A percentile compares a stretch with the other conserved stretches of the same genome.
Evolutionary conservation across 768 basidiomycete genomes (phyloP).

Genomic region (Boletus pseudo-olivaceus): DNA sequence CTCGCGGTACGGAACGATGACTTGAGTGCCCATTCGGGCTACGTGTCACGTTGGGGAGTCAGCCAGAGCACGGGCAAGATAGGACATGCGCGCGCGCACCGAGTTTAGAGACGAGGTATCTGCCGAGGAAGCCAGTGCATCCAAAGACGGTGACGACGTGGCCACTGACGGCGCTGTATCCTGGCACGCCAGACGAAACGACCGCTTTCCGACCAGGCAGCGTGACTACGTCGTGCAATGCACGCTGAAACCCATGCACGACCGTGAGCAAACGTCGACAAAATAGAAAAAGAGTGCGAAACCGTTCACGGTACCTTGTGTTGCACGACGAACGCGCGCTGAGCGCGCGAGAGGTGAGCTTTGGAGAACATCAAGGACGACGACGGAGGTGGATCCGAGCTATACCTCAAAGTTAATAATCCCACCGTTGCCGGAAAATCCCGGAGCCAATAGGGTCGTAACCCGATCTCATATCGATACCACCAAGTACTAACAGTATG

Average conservation of each 20-base stretch:
- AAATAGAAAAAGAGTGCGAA: background rate
- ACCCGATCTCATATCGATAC: background rate
- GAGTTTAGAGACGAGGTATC: slow-evolving; percentile 91
- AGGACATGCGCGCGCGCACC: slow-evolving; percentile 44
- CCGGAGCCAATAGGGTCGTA: slow-evolving; percentile 10
- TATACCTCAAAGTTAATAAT: background rate
- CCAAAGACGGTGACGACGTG: slow-evolving; percentile 97
- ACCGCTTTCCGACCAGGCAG: slow-evolving; percentile 61
- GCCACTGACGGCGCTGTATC: slow-evolving; percentile 84
- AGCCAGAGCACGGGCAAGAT: background rate
- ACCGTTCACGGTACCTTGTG: slow-evolving; percentile 39
- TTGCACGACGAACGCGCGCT: slow-evolving; percentile 44
- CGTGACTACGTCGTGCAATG: slow-evolving; percentile 67
- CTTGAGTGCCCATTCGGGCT: slow-evolving; percentile 92
- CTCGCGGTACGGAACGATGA: slow-evolving; percentile 92
- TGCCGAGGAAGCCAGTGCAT: slow-evolving; percentile 90
- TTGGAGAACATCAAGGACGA: slow-evolving; percentile 40
- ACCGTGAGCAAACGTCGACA: background rate
- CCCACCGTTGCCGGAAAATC: slow-evolving; percentile 22
- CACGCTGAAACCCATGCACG: slow-evolving; percentile 47
- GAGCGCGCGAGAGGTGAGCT: slow-evolving; percentile 49
- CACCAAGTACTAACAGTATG: slow-evolving; percentile 33
- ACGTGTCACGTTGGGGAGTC: slow-evolving; percentile 23
- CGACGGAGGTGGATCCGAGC: slow-evolving; percentile 9
- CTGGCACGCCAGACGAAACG: slow-evolving; percentile 73